phyloP scores from a whole-genome alignment of 257 asterid species.

The Coffea canephora region DNA sequence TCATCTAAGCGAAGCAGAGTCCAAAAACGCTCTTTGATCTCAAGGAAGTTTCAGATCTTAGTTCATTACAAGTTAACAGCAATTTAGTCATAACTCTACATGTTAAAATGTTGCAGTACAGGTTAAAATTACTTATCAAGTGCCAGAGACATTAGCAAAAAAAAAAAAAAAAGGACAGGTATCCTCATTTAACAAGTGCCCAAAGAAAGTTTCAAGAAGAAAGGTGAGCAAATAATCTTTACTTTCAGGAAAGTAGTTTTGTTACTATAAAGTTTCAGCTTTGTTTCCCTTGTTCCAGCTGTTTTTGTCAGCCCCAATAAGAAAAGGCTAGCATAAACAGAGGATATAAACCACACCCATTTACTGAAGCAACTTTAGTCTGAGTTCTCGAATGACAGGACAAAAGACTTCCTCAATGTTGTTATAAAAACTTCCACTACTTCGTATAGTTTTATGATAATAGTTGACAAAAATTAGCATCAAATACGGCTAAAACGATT shows the following conservation, averaged over 20 bases:
- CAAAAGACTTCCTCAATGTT: not conserved
- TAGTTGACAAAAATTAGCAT: not conserved
- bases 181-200: not conserved
- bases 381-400: not conserved
- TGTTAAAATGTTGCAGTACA: not conserved
- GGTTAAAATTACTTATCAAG: not conserved
- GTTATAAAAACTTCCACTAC: not conserved
- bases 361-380: not conserved
- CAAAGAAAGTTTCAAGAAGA: not conserved
- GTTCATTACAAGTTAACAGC: not conserved
- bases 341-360: not conserved
- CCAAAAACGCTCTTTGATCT: not conserved
- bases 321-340: not conserved
- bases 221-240: not conserved
- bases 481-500: not conserved
- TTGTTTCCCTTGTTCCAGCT: not conserved
- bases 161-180: not conserved
- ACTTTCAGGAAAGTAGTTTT: not conserved
- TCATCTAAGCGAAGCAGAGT: too few species aligned
- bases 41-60: not conserved
- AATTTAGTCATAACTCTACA: not conserved
- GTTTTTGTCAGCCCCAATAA: not conserved
- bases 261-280: not conserved
- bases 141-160: not conserved
- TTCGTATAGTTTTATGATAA: not conserved